Percentiles rank a stretch among this genome's conserved stretches.
phyloP scores from a whole-genome alignment of 768 basidiomycete species.

The Butyriboletus loyo region DNA sequence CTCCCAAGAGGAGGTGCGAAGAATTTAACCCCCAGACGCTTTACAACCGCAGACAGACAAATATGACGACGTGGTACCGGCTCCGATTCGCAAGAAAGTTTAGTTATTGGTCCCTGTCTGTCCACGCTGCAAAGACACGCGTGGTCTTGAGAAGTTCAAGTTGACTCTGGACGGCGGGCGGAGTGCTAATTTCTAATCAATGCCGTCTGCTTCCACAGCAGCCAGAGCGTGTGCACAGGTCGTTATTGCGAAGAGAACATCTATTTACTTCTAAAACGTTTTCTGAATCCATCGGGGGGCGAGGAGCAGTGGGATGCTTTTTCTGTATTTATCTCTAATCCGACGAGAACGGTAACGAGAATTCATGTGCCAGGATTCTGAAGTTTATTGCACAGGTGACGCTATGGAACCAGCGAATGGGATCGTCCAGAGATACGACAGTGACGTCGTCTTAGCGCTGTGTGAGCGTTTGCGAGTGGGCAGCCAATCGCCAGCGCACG shows the following conservation, averaged over 20 bases:
- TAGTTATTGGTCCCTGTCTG: not conserved
- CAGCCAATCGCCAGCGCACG: conserved; percentile 5
- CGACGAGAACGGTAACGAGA: conserved; percentile 46
- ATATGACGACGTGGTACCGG: not conserved
- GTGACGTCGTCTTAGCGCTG: conserved; percentile 58
- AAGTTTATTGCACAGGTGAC: conserved; percentile 46
- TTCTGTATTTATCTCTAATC: conserved; percentile 67
- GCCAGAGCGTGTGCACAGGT: conserved; percentile 47
- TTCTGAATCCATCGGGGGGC: conserved; percentile 33
- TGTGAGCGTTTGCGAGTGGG: conserved; percentile 27
- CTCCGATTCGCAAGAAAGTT: conserved; percentile 11
- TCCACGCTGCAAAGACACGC: not conserved
- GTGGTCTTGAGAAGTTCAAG: not conserved
- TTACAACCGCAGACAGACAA: too few relatives aligned
- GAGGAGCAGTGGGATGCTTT: conserved; percentile 45
- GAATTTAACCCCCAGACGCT: too few relatives aligned
- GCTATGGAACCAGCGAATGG: conserved; percentile 58
- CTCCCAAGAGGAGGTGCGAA: conserved; percentile 5
- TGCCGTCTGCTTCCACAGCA: conserved; percentile 19
- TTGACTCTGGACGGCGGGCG: conserved; percentile 7
- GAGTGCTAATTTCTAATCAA: conserved; percentile 17
- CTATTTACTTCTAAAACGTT: conserved; percentile 51
- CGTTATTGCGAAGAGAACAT: conserved; percentile 76
- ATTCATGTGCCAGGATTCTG: not conserved
- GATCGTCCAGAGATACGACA: conserved; percentile 30